Evolutionary conservation across 805 yeast genomes (phyloP).

Genomic region (Ogataea pini): DNA sequence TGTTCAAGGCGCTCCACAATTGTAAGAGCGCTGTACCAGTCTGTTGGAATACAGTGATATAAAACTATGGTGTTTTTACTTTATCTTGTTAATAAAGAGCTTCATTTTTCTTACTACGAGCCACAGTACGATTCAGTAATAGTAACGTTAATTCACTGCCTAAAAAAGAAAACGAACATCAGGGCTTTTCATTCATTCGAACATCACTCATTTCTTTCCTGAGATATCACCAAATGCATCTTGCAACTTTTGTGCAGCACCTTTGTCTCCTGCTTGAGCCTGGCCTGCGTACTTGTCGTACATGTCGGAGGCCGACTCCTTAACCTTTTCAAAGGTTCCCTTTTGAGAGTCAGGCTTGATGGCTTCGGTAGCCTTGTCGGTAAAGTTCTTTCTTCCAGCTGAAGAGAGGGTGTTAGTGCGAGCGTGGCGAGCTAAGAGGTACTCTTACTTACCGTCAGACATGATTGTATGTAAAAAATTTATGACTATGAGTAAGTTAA

Average conservation of each 20-base stretch:
- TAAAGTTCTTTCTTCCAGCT: constrained; percentile 72
- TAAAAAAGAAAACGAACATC: neutral
- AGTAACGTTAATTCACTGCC: neutral
- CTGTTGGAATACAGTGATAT: constrained; percentile 29
- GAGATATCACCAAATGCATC: constrained; percentile 63
- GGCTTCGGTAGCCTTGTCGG: constrained; percentile 67
- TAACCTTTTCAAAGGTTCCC: constrained; percentile 60
- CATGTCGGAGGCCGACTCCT: constrained; percentile 68
- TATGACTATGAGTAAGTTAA: too few relatives aligned
- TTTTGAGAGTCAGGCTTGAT: constrained; percentile 74
- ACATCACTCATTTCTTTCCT: constrained; percentile 20
- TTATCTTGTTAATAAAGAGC: constrained; percentile 4
- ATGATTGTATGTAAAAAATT: constrained; percentile 7
- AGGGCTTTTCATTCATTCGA: neutral
- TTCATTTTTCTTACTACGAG: neutral
- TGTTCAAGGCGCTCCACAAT: constrained; percentile 70
- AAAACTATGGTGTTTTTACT: constrained; percentile 4
- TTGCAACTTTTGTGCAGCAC: constrained; percentile 64
- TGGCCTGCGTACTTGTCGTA: constrained; percentile 63
- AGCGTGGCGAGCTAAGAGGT: neutral
- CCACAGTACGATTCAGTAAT: neutral
- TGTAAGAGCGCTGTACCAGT: constrained; percentile 7
- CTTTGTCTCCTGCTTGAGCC: constrained; percentile 65
- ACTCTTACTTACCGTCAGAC: constrained; percentile 27
- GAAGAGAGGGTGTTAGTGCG: constrained; percentile 1